Evolutionary conservation across 805 yeast species (phyloP), one percentile per base, ranked within the genome.

Genomic region (Spathaspora gorwiae): DNA sequence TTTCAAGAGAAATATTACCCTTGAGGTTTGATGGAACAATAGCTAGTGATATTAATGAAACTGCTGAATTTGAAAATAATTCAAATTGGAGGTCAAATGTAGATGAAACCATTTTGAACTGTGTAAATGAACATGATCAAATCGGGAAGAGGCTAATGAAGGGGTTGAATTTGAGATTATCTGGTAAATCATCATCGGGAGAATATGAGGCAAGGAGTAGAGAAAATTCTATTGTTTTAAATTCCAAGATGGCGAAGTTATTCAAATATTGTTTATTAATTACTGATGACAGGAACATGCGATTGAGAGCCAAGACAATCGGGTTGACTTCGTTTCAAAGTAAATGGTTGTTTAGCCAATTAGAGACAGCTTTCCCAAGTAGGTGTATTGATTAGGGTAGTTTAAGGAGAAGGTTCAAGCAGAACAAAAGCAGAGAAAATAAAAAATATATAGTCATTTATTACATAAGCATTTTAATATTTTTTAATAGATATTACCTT

Each of bases 221-320:
- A 47, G 42, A 47, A 9, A 45, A 47, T 33, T 46, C 56, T 3
- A 36, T 56, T 47, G 58, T 53, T 26, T 55, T 58, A 49, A 68
- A 60, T 44, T 57, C 54, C 44, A 73, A 55, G 54, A 64, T 69
- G 34, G 72, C 81, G 12, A 62, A 63, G 42, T 57, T 60, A 26
- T 79, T 81, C 59, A 66, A 74, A 40, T 80, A 80, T 58, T 80
- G 85, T 50, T 73, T 83, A 26, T 63, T 86, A 41, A 78, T 86
- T 33, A 83, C 90, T 1, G 92, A 86, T 62, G 92, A 87, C 58
- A 66, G 81, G 45, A 84, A 81, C 50, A 81, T 86, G 87, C 69
- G 86, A 50, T 61, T 81, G 35, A 77, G 87, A 50, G 83, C 88
- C 1, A 77, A 79, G 54, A 66, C 79, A 3, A 66, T 75, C n/a